phyloP scores from a whole-genome alignment of 208 protist genomes.

The Acanthamoeba culbertsoni region DNA sequence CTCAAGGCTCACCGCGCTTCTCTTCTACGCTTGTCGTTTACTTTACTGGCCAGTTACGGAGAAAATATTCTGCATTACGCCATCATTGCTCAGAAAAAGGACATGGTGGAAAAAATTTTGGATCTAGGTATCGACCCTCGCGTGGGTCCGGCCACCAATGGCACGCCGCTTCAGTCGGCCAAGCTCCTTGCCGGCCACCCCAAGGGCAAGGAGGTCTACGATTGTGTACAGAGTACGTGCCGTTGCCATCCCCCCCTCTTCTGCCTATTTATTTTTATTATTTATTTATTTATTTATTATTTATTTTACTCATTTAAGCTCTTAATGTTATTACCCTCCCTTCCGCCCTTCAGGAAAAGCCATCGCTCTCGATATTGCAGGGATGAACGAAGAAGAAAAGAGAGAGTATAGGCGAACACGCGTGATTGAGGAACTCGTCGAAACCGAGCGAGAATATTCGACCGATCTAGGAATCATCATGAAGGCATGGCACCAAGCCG shows the following conservation, averaged over 20 bases:
- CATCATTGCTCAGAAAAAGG: neutral
- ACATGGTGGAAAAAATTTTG: constrained; percentile 11
- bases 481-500: neutral
- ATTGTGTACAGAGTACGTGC: neutral
- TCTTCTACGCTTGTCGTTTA: neutral
- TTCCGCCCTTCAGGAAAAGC: neutral
- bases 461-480: neutral
- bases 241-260: neutral
- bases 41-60: neutral
- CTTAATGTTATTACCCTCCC: neutral
- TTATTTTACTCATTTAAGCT: neutral
- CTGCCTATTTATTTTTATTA: neutral
- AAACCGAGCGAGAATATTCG: neutral
- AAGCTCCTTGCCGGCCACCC: neutral
- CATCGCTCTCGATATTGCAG: neutral
- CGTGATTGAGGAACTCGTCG: neutral
- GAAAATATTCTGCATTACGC: constrained; percentile 21
- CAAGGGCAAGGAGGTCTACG: constrained; percentile 1
- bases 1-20: neutral
- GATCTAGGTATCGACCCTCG: constrained; percentile 6
- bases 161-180: neutral
- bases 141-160: neutral
- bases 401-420: neutral
- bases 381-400: constrained; percentile 25
- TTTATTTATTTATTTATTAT: neutral